Percentiles rank a stretch among this genome's conserved stretches.
Conservation (phyloP, 208 protist species). For the Trypanosoma lewisi region DNA sequence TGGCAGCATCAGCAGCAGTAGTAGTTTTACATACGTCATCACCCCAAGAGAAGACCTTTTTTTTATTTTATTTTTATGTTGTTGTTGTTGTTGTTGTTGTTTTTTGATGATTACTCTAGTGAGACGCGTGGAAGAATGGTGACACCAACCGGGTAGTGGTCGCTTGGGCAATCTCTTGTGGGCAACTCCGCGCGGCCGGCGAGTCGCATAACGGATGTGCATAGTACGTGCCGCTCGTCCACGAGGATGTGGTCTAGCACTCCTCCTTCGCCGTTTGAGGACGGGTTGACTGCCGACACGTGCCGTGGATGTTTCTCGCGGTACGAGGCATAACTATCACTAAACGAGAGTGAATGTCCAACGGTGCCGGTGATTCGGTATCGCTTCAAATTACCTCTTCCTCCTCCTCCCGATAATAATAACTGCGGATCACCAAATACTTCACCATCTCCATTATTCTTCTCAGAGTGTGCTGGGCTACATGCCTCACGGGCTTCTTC, state of each 20-base stretch:
- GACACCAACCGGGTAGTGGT: conserved; percentile 82
- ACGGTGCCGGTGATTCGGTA: conserved; percentile 20
- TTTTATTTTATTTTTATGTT: conserved; percentile 1
- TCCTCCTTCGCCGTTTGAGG: conserved; percentile 69
- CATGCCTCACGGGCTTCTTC: not conserved
- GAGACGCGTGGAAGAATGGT: conserved; percentile 37
- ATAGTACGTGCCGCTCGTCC: conserved; percentile 49
- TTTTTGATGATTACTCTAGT: not conserved
- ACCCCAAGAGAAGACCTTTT: not conserved
- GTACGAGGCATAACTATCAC: conserved; percentile 70
- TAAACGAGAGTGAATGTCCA: conserved; percentile 46
- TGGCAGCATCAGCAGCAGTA: not conserved
- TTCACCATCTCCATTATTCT: too few relatives aligned
- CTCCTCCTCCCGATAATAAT: not conserved
- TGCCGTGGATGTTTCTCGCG: conserved; percentile 45
- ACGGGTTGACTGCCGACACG: conserved; percentile 76
- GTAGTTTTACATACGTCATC: conserved; percentile 8
- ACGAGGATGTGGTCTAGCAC: conserved; percentile 87
- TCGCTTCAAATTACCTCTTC: not conserved
- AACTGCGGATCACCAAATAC: not conserved
- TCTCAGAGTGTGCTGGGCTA: not conserved
- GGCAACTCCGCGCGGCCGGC: conserved; percentile 51
- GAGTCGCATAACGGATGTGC: conserved; percentile 58
- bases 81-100: not conserved
- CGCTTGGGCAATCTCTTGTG: conserved; percentile 57